Conservation (phyloP, 2,329 filamentous ascomycete genomes). For the Talaromyces amestolkiae region DNA sequence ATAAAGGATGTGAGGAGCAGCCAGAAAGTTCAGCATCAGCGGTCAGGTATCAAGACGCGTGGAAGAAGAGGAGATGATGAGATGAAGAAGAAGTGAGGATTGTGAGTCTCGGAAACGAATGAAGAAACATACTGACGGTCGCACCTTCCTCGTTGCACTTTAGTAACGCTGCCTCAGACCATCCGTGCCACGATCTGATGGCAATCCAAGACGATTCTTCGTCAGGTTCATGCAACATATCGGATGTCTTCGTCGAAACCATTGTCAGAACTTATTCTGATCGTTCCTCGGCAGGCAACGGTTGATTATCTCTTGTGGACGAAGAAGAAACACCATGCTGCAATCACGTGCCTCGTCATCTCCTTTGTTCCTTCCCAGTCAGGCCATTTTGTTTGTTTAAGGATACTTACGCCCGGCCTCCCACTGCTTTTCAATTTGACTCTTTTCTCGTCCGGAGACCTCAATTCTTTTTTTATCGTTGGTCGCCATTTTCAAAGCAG, state of each 20-base stretch:
- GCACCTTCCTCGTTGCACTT: not conserved
- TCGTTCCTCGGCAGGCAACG: too few species aligned
- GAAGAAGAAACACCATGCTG: not conserved
- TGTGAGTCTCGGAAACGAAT: not conserved
- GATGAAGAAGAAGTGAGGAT: not conserved
- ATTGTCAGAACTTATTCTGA: not conserved
- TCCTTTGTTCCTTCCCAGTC: not conserved
- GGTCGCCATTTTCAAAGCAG: not conserved
- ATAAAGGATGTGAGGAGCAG: not conserved
- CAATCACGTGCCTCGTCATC: not conserved
- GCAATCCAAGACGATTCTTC: not conserved
- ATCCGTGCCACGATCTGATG: not conserved
- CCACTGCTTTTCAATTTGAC: not conserved
- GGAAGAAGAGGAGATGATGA: not conserved
- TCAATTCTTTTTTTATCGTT: too few species aligned
- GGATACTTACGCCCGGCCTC: not conserved
- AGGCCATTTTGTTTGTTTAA: not conserved
- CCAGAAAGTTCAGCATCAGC: not conserved
- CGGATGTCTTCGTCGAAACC: not conserved
- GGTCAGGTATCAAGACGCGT: not conserved
- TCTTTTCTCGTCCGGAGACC: not conserved
- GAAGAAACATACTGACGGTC: not conserved
- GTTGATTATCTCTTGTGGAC: not conserved
- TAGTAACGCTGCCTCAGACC: not conserved
- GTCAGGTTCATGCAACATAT: not conserved